Percentiles rank a stretch among this genome's conserved stretches.
Evolutionary conservation across 176 grass and related monocot species (phyloP).

Genomic region (Carex myosuroides): DNA sequence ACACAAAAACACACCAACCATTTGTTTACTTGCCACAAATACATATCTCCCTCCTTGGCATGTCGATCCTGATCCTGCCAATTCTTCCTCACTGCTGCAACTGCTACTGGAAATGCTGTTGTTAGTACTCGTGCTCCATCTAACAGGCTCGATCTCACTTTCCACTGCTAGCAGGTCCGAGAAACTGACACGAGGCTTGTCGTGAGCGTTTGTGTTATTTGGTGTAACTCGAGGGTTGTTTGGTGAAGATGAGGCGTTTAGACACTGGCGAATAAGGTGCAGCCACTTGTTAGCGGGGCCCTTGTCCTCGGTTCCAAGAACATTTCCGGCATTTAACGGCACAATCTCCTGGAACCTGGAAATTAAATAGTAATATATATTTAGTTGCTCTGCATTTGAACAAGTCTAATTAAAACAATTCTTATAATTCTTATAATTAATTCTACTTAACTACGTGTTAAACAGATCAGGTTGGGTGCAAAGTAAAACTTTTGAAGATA

Average conservation of each 20-base stretch:
- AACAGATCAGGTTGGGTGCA: background rate
- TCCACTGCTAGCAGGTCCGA: slow-evolving; percentile 29
- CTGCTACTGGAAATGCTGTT: slow-evolving; percentile 5
- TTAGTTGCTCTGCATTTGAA: background rate
- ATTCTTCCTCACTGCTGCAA: slow-evolving; percentile 44
- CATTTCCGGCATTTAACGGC: slow-evolving; percentile 72
- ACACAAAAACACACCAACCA: slow-evolving; percentile 91
- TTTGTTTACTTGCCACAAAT: slow-evolving; percentile 66
- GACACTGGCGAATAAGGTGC: slow-evolving; percentile 39
- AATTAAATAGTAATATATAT: background rate
- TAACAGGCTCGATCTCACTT: slow-evolving; percentile 13
- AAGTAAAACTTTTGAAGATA: background rate
- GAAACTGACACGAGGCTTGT: slow-evolving; percentile 32
- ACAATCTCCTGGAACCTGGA: slow-evolving; percentile 91
- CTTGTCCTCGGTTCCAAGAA: slow-evolving; percentile 64
- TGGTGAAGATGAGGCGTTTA: slow-evolving; percentile 12
- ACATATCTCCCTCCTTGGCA: slow-evolving; percentile 10
- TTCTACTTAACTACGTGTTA: background rate
- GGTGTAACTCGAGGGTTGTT: background rate
- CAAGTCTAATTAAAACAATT: background rate
- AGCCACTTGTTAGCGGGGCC: slow-evolving; percentile 55
- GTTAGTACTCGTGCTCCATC: slow-evolving; percentile 25
- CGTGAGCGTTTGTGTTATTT: background rate
- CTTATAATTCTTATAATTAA: background rate
- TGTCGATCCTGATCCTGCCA: background rate